Conservation (phyloP, 345 rosid species). For the Syzygium aqueum region DNA sequence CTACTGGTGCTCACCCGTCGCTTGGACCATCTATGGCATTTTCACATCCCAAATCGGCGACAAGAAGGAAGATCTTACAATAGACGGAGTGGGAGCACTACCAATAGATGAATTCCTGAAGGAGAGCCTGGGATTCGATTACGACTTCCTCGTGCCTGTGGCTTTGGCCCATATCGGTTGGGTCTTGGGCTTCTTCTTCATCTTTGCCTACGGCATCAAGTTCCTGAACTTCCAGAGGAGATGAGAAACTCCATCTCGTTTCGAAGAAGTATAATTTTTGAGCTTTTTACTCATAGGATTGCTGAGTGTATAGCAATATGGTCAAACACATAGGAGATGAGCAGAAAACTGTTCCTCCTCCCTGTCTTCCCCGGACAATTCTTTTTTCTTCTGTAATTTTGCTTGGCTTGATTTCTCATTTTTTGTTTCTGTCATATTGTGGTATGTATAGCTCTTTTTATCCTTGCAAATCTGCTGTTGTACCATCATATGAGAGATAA, state of each 20-base stretch:
- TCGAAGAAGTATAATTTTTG: not conserved
- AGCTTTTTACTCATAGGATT: not conserved
- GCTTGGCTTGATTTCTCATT: not conserved
- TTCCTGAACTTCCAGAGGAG: slow-evolving; percentile 34
- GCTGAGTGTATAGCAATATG: not conserved
- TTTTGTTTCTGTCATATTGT: not conserved
- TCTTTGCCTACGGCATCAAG: slow-evolving; percentile 32
- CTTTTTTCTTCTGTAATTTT: not conserved
- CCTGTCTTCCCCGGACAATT: not conserved
- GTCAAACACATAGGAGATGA: not conserved
- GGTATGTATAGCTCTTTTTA: not conserved
- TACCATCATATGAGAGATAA: not conserved
- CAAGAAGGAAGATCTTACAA: not conserved
- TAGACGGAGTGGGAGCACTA: not conserved
- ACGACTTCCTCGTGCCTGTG: slow-evolving; percentile 18
- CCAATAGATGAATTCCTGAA: slow-evolving; percentile 12
- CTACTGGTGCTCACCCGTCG: slow-evolving; percentile 32
- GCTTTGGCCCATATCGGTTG: slow-evolving; percentile 23
- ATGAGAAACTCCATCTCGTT: not conserved
- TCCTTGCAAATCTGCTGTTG: not conserved
- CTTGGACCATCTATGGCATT: slow-evolving; percentile 34
- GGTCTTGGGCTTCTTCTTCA: slow-evolving; percentile 27
- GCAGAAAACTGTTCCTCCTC: not conserved
- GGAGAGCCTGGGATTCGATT: slow-evolving; percentile 15
- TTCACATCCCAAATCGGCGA: slow-evolving; percentile 23